Evolutionary conservation across 2,329 filamentous ascomycete genomes (phyloP).

Genomic region (Nothophaeocryptopus gaeumannii): DNA sequence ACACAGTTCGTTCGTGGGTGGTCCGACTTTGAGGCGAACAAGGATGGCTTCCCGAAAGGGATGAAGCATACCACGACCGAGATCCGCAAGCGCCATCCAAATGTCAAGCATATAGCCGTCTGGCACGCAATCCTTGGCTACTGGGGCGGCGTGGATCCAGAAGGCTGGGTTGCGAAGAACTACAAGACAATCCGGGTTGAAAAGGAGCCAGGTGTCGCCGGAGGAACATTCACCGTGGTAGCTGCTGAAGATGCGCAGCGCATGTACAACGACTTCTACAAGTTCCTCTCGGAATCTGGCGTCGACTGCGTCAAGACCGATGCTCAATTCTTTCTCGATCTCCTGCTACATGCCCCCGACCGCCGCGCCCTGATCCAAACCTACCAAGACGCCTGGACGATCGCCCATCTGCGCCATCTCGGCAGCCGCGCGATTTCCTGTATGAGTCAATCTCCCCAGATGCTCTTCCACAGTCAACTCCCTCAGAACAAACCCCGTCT

Average conservation of each 20-base stretch:
- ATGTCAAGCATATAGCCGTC: slow-evolving; percentile 80
- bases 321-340: slow-evolving; percentile 84
- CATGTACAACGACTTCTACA: slow-evolving; percentile 91
- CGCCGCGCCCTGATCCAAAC: slow-evolving; percentile 68
- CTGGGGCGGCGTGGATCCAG: slow-evolving; percentile 82
- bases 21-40: slow-evolving; percentile 83
- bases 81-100: slow-evolving; percentile 65
- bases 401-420: slow-evolving; percentile 75
- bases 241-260: slow-evolving; percentile 68
- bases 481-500: slow-evolving; percentile 71
- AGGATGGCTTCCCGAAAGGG: slow-evolving; percentile 73
- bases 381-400: slow-evolving; percentile 84
- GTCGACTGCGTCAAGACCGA: slow-evolving; percentile 91
- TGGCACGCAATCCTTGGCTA: slow-evolving; percentile 91
- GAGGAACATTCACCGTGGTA: slow-evolving; percentile 69
- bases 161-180: slow-evolving; percentile 67
- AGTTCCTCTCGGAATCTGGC: slow-evolving; percentile 69
- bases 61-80: slow-evolving; percentile 67
- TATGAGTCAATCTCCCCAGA: slow-evolving; percentile 88
- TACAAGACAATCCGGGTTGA: slow-evolving; percentile 70
- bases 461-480: slow-evolving; percentile 80
- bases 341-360: slow-evolving; percentile 64
- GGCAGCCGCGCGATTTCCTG: slow-evolving; percentile 77
- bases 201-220: slow-evolving; percentile 56
- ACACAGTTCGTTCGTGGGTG: slow-evolving; percentile 58